These are phyloP conservation scores for Crotalaria pallida DNA, from an alignment of 306 rosid species.

Conservation along the genomic window DNA sequence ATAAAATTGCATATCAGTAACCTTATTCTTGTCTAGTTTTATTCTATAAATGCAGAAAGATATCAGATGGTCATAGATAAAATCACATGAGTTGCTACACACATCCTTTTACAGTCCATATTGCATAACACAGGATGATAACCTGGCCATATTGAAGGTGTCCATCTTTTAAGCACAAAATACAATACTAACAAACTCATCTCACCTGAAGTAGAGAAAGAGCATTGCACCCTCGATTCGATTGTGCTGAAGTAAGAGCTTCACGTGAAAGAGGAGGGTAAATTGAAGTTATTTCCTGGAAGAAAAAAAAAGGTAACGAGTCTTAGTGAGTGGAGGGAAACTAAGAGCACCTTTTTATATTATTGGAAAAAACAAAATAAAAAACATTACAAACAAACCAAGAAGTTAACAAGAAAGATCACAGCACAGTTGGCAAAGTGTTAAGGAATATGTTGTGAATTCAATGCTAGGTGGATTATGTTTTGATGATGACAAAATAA, in stretches of 20 bases:
- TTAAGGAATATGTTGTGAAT: no score
- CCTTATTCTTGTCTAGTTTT: background rate
- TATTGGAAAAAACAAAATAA: background rate
- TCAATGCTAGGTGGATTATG: no score
- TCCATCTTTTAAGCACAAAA: background rate
- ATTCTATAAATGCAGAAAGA: background rate
- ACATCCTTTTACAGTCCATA: background rate
- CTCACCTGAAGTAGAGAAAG: constrained; percentile 88
- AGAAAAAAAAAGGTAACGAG: background rate
- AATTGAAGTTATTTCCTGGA: constrained; percentile 75
- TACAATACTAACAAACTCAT: background rate
- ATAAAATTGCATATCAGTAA: background rate
- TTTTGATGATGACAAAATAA: no score
- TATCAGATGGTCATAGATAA: background rate
- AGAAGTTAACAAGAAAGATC: no score
- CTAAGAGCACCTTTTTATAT: background rate
- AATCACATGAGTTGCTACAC: background rate
- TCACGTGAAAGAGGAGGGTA: constrained; percentile 74
- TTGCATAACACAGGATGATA: background rate
- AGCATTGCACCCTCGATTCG: constrained; percentile 86
- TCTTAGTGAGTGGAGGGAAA: background rate
- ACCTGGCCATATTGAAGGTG: background rate
- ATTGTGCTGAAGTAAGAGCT: constrained; percentile 62
- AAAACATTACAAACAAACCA: no score
- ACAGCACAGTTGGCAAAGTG: background rate